Percentiles rank a stretch among this genome's conserved stretches.
Evolutionary conservation across 108 stramenopile genomes (phyloP).

Genomic region (Cylindrotheca closterium): DNA sequence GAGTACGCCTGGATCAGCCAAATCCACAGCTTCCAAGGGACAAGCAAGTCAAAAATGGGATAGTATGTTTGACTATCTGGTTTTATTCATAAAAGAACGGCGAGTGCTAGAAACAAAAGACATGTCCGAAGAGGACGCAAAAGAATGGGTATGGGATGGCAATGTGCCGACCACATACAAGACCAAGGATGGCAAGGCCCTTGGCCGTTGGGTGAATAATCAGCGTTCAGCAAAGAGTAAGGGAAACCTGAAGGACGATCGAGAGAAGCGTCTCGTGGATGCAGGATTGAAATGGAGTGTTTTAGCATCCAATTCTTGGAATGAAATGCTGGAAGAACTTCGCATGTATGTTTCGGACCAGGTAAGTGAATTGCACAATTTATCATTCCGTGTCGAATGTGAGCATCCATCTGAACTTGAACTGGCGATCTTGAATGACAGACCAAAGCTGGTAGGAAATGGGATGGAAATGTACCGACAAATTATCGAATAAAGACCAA

Average conservation of each 20-base stretch:
- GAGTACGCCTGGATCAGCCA: constrained; percentile 30
- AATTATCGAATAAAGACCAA: constrained; percentile 72
- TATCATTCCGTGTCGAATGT: too few relatives aligned
- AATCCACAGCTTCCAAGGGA: constrained; percentile 29
- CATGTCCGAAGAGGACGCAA: constrained; percentile 54
- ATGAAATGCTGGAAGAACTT: constrained; percentile 82
- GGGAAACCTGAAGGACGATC: constrained; percentile 72
- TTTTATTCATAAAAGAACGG: constrained; percentile 70
- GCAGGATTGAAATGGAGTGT: constrained; percentile 91
- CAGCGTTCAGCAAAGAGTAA: constrained; percentile 85
- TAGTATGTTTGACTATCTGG: constrained; percentile 76
- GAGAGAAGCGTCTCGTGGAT: constrained; percentile 72
- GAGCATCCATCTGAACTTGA: too few relatives aligned
- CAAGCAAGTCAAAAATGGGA: constrained; percentile 86
- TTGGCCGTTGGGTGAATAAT: constrained; percentile 89
- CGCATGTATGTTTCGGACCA: constrained; percentile 72
- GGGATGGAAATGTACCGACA: constrained; percentile 73
- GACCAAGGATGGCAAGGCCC: constrained; percentile 76
- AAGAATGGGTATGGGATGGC: constrained; percentile 84
- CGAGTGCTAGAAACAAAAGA: constrained; percentile 49
- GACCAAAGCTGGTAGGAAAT: constrained; percentile 48
- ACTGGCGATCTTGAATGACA: too few relatives aligned
- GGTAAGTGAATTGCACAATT: too few relatives aligned
- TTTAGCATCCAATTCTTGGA: constrained; percentile 84
- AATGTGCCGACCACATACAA: constrained; percentile 71